Evolutionary conservation across 352 stramenopile genomes (phyloP).

Genomic region (Phytophthora tentaculata): DNA sequence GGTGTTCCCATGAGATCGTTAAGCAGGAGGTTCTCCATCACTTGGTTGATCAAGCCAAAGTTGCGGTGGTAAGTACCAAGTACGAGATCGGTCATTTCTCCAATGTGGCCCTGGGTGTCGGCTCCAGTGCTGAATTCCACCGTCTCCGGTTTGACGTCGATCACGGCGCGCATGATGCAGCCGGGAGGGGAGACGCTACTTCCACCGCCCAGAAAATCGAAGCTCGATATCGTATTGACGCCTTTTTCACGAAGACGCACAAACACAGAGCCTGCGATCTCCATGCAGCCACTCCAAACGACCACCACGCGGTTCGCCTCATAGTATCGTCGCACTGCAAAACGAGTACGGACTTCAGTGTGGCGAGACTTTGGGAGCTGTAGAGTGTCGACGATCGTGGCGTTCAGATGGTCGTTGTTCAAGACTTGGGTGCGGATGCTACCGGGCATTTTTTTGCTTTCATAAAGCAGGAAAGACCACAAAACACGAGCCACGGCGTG

Average conservation of each 20-base stretch:
- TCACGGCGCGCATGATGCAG: slow-evolving; percentile 18
- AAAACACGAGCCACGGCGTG: slow-evolving; percentile 30
- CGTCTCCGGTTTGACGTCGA: slow-evolving; percentile 31
- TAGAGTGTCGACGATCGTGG: slow-evolving; percentile 42
- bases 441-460: slow-evolving; percentile 12
- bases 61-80: slow-evolving; percentile 55
- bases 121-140: slow-evolving; percentile 25
- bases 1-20: slow-evolving; percentile 26
- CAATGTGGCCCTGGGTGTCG: slow-evolving; percentile 27
- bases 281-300: slow-evolving; percentile 43
- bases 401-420: slow-evolving; percentile 41
- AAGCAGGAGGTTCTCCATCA: slow-evolving; percentile 47
- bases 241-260: slow-evolving; percentile 48
- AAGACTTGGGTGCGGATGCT: slow-evolving; percentile 21
- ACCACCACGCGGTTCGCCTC: slow-evolving; percentile 29
- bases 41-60: slow-evolving; percentile 47
- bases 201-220: slow-evolving; percentile 21
- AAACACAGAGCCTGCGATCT: slow-evolving; percentile 45
- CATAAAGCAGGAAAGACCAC: slow-evolving; percentile 29
- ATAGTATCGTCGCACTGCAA: slow-evolving; percentile 38
- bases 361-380: slow-evolving; percentile 31
- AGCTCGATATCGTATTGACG: slow-evolving; percentile 14
- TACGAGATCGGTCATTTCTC: slow-evolving; percentile 54
- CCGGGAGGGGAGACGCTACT: slow-evolving; percentile 9
- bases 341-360: slow-evolving; percentile 27